Base-by-base conservation (phyloP, 2,329 filamentous ascomycete species). In the Pseudovirgaria hyperparasitica region DNA sequence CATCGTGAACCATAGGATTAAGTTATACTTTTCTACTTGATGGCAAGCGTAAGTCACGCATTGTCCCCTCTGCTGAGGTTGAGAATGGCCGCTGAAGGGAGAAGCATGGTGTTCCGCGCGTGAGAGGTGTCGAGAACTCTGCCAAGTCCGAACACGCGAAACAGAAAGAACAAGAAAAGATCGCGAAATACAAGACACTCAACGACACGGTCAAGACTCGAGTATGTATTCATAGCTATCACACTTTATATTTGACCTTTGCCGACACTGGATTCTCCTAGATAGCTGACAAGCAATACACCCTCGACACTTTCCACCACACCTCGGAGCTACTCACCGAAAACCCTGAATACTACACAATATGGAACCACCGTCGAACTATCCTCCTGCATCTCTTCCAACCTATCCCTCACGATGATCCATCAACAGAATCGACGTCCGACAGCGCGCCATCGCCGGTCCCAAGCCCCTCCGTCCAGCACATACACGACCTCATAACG, bases 261-360 rank as follows among this genome's bases (percentile, higher is more conserved):
- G 9, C 11, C 19, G 4, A 16, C 21, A 10, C 17, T 19, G 19
- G 5, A 17, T 8, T 6, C 13, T 16, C 14, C 5, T 35, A 65
- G 60, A 49, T 65, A 31, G 40, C 52, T 2, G 50, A 61, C 26
- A 50, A 47, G 34, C 57, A 67, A 39, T 67, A 63, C 49, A 64
- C 63, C 22, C 40, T 59, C 29, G 62, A 72, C 30, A 68, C 73
- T 21, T 70, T 86, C 42, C 58, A 69, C 36, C 67, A 80, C 29
- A 80, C 77, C 18, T 75, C 77, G n/a, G 73, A 71, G 39, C 68
- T 90, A 23, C 65, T 87, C 28, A 68, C 67, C 24, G 68, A 76
- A 43, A 92, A 92, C 52, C 82, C 82, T 15, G 82, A 92, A 55
- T 86, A 86, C 62, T 90, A 90, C 59, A 87, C 82, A 30, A 69